Percentiles rank a stretch among this genome's conserved stretches.
Conservation (phyloP, 768 basidiomycete species). For the Chalciporus chontae region DNA sequence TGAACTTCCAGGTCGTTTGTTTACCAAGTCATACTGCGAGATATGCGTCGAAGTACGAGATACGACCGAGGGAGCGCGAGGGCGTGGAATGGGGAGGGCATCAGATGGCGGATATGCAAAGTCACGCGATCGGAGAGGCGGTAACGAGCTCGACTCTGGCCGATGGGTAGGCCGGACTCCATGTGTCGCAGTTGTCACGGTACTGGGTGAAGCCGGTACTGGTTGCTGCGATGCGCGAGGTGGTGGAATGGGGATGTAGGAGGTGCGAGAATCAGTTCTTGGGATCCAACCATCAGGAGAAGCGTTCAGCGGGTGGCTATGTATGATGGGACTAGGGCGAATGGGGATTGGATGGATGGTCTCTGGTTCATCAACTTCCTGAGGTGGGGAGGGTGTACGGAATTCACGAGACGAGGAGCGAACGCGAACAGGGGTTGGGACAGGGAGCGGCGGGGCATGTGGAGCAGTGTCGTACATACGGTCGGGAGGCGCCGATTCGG, state of each 20-base stretch:
- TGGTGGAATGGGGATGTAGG: constrained; percentile 20
- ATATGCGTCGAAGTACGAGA: constrained; percentile 30
- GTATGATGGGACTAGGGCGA: constrained; percentile 17
- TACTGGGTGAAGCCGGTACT: constrained; percentile 12
- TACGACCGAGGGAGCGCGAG: constrained; percentile 19
- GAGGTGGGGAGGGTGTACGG: constrained; percentile 9
- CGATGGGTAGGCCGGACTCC: constrained; percentile 4
- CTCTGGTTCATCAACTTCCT: constrained; percentile 18
- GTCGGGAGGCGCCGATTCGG: constrained; percentile 28
- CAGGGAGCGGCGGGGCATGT: constrained; percentile 19
- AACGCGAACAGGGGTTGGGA: constrained; percentile 23
- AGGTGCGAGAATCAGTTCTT: constrained; percentile 23
- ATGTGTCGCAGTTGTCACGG: constrained; percentile 14
- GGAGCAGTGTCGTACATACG: constrained; percentile 16
- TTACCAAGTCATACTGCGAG: constrained; percentile 31
- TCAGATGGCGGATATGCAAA: constrained; percentile 24
- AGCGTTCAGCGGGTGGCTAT: constrained; percentile 2
- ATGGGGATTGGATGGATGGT: constrained; percentile 28
- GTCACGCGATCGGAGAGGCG: constrained; percentile 27
- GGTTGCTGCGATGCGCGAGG: constrained; percentile 19
- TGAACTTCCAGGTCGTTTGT: constrained; percentile 22
- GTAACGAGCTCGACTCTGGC: constrained; percentile 13
- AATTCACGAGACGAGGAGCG: constrained; percentile 21
- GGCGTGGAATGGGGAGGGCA: constrained; percentile 9
- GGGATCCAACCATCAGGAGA: constrained; percentile 31